Base-by-base conservation (phyloP, 2,329 filamentous ascomycete species). In the Hymenoscyphus salicellus region DNA sequence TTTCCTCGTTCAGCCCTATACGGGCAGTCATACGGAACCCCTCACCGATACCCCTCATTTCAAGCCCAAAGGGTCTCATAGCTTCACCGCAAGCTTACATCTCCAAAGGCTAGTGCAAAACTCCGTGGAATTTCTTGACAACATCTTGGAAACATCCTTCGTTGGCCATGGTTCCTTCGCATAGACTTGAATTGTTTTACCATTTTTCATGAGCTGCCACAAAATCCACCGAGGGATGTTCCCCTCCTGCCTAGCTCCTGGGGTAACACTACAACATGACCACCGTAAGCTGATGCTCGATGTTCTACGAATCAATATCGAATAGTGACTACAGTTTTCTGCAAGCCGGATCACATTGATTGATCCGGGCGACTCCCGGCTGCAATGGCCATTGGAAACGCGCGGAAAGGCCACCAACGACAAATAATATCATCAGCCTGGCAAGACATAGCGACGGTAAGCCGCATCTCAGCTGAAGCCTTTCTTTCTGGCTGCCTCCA, bases 31-130 rank as follows among this genome's bases (percentile, higher is more conserved):
- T 52, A 14, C 46, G 14, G 23, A 30, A 26, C n/a, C 46, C 20
- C 46, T 52, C 46, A 52, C 46, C 46, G 46, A 52, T 52, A 52
- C 46, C 46, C 46, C 46, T 52, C 46, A 23, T 52, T 52, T 14
- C 36, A 38, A 38, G 36, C 36, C 36, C 36, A 16, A 30, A 38
- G 36, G 11, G 36, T 38, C 23, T 26, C 20, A 23, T 26, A 23
- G 46, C 4, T 52, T 52, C 46, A 52, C 36, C 36, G 36, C 14
- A 23, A 52, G 46, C 46, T 52, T 52, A 52, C 46, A 52, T 8
- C 23, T 14, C 43, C 7, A 23, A 49, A 20, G 23, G 5, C 20
- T 43, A n/a, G 16, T 30, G 3, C 28, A 30, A 30, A 30, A 30
- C 28, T 30, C 6, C 3, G 20, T 23, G 23, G 10, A 5, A 23